Conservation (phyloP, 352 stramenopile genomes). For the Pythium aristosporum region DNA sequence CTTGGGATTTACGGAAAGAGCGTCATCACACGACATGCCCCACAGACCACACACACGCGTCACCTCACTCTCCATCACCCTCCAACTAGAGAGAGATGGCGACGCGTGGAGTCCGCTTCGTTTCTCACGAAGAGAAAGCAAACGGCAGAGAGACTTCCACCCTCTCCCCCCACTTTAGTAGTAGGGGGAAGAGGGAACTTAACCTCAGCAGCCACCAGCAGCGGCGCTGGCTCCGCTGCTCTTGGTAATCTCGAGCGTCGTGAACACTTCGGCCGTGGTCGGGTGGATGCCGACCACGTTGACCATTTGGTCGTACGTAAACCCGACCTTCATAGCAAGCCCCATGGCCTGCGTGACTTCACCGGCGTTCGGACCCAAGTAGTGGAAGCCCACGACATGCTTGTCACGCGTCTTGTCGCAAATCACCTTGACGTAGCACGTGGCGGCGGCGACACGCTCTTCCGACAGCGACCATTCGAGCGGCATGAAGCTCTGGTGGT, state of each 20-base stretch:
- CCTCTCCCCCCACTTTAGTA: constrained; percentile 11
- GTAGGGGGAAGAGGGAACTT: constrained; percentile 43
- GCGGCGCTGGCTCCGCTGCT: constrained; percentile 90
- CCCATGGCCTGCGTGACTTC: constrained; percentile 95
- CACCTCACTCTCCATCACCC: not conserved
- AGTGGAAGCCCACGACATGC: constrained; percentile 97
- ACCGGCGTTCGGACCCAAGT: constrained; percentile 97
- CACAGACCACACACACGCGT: constrained; percentile 13
- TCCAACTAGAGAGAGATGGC: not conserved
- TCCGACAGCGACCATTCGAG: constrained; percentile 93
- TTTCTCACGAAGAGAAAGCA: not conserved
- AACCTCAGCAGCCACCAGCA: constrained; percentile 96
- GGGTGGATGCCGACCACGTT: constrained; percentile 96
- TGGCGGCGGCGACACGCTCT: constrained; percentile 54
- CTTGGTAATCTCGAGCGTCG: constrained; percentile 93
- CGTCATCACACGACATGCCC: constrained; percentile 63
- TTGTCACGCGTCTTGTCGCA: constrained; percentile 87
- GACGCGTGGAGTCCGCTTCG: not conserved
- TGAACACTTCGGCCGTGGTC: constrained; percentile 95
- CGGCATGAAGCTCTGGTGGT: constrained; percentile 95
- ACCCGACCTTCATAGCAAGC: constrained; percentile 93
- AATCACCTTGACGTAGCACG: constrained; percentile 96
- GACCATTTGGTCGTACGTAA: constrained; percentile 93
- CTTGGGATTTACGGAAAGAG: constrained; percentile 73
- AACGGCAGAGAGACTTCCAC: constrained; percentile 15